Conservation (phyloP, 208 protist species). For the Vickermania ingenoplastis region DNA sequence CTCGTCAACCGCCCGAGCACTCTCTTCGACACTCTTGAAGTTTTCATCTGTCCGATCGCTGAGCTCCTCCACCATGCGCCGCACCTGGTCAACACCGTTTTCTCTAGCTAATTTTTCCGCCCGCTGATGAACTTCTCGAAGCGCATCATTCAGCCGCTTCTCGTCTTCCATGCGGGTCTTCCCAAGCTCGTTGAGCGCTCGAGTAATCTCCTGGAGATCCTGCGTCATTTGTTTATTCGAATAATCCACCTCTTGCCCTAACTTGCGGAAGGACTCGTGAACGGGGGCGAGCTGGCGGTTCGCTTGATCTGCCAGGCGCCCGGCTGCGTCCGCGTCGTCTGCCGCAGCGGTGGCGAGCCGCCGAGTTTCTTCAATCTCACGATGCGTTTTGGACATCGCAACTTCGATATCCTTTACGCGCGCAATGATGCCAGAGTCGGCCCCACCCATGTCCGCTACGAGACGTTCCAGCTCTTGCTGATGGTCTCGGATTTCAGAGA, state of each 20-base stretch:
- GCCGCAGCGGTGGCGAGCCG: constrained; percentile 17
- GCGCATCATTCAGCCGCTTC: constrained; percentile 26
- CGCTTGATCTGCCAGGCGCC: constrained; percentile 33
- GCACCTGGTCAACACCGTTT: constrained; percentile 34
- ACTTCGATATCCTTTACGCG: constrained; percentile 40
- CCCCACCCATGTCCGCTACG: constrained; percentile 21
- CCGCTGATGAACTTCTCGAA: constrained; percentile 30
- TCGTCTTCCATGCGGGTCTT: constrained; percentile 25
- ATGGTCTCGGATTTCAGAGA: constrained; percentile 27
- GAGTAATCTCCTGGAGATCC: constrained; percentile 23
- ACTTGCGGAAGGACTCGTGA: constrained; percentile 21
- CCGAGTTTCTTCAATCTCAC: constrained; percentile 31
- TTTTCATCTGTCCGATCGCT: constrained; percentile 79
- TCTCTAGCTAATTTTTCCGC: constrained; percentile 30
- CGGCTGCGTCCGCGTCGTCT: constrained; percentile 35
- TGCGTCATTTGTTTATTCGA: constrained; percentile 21
- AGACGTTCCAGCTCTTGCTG: constrained; percentile 35
- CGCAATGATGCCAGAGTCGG: constrained; percentile 26
- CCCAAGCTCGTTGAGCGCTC: constrained; percentile 37
- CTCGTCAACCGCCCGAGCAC: constrained; percentile 56
- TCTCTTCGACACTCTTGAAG: constrained; percentile 72
- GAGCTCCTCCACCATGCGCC: constrained; percentile 59
- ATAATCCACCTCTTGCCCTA: constrained; percentile 23
- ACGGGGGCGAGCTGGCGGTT: constrained; percentile 19
- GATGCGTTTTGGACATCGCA: constrained; percentile 23